phyloP scores from a whole-genome alignment of 2,329 filamentous ascomycete species.

The Penicillium sp. region DNA sequence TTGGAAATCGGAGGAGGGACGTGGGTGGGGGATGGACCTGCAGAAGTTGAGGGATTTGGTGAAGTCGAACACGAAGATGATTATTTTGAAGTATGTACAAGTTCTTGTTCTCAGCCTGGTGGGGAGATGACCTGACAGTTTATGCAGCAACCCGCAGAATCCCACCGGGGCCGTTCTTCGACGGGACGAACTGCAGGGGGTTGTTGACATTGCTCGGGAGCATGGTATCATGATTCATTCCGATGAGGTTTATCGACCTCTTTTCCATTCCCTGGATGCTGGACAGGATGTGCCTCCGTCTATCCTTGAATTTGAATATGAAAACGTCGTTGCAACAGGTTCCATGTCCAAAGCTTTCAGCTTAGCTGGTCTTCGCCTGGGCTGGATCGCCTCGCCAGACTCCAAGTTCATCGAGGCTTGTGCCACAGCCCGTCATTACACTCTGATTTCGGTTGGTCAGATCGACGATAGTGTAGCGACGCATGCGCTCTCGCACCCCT shows the following conservation, averaged over 20 bases:
- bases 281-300: slow-evolving; percentile 60
- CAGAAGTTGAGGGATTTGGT: slow-evolving; percentile 66
- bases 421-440: slow-evolving; percentile 70
- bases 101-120: not conserved
- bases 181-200: slow-evolving; percentile 57
- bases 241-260: slow-evolving; percentile 79
- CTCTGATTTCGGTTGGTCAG: slow-evolving; percentile 74
- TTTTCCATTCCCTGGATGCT: slow-evolving; percentile 67
- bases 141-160: slow-evolving; percentile 71
- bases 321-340: slow-evolving; percentile 69
- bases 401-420: slow-evolving; percentile 61
- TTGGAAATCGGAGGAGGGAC: slow-evolving; percentile 68
- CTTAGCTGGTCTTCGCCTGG: slow-evolving; percentile 73
- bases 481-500: slow-evolving; percentile 65
- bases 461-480: slow-evolving; percentile 73
- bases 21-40: slow-evolving; percentile 69
- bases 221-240: slow-evolving; percentile 67
- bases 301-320: slow-evolving; percentile 68
- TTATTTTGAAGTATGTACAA: slow-evolving; percentile 57
- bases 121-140: not conserved
- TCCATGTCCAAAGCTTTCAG: slow-evolving; percentile 81
- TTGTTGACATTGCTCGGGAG: slow-evolving; percentile 64
- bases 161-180: slow-evolving; percentile 73
- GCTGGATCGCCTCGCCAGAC: slow-evolving; percentile 72
- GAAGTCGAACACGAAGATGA: slow-evolving; percentile 52